phyloP scores from a whole-genome alignment of 441 rosid genomes.

The Aleurites moluccanus region DNA sequence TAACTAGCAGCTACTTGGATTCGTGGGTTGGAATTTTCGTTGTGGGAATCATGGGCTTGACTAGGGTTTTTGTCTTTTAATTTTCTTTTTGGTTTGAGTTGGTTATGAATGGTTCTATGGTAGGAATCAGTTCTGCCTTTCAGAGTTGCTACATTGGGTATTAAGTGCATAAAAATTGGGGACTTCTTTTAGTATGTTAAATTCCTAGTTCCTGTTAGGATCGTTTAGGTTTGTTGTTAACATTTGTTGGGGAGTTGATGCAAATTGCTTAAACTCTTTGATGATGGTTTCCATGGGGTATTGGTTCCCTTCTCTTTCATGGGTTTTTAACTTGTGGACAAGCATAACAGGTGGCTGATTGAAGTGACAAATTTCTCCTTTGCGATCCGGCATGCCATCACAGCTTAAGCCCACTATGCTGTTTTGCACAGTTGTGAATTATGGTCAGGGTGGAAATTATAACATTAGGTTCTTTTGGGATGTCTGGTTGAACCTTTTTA shows the following conservation, averaged over 20 bases:
- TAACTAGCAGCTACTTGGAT: conserved; percentile 21
- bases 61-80: conserved; percentile 1
- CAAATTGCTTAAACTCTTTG: conserved; percentile 20
- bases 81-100: conserved; percentile 2
- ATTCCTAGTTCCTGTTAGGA: conserved; percentile 19
- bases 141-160: neutral
- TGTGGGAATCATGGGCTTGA: conserved; percentile 6
- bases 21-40: conserved; percentile 15
- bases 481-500: neutral
- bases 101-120: conserved; percentile 8
- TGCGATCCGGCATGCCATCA: conserved; percentile 15
- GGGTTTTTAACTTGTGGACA: conserved; percentile 10
- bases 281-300: conserved; percentile 11
- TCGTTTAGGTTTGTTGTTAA: conserved; percentile 21
- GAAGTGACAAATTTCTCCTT: conserved; percentile 14
- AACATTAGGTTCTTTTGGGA: neutral
- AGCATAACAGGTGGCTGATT: conserved; percentile 8
- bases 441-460: neutral
- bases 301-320: neutral
- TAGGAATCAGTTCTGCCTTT: neutral
- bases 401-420: conserved; percentile 13
- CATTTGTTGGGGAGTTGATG: conserved; percentile 20
- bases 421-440: neutral
- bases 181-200: neutral
- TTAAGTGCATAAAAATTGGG: conserved; percentile 12